Conservation (phyloP, 768 basidiomycete genomes). For the Lentinus tigrinus region DNA sequence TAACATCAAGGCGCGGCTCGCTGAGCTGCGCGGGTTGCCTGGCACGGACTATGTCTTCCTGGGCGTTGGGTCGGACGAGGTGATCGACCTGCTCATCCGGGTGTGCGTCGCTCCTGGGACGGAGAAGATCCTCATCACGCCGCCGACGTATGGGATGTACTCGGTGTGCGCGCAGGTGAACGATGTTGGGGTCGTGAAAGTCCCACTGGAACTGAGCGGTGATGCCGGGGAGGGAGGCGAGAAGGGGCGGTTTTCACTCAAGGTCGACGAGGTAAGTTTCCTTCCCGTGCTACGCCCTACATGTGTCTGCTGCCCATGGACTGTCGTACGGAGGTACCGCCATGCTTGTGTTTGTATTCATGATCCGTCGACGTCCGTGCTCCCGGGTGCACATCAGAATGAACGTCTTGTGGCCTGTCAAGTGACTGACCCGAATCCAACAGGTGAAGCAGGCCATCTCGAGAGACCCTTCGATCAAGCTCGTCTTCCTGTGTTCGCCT, state of each 20-base stretch:
- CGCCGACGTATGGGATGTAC: conserved; percentile 99
- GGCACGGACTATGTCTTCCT: conserved; percentile 71
- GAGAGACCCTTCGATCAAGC: conserved; percentile 76
- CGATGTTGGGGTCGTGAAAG: conserved; percentile 80
- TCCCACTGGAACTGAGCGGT: conserved; percentile 63
- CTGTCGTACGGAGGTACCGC: too few species aligned
- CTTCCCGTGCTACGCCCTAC: neutral
- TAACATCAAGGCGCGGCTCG: conserved; percentile 74
- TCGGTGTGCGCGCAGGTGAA: conserved; percentile 92
- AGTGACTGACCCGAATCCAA: neutral
- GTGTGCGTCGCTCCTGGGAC: conserved; percentile 76
- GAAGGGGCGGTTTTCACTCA: conserved; percentile 68
- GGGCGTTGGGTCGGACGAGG: conserved; percentile 96
- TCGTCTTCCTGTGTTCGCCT: conserved; percentile 94
- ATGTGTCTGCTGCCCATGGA: too few species aligned
- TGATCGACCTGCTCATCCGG: conserved; percentile 91
- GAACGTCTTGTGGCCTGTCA: too few species aligned
- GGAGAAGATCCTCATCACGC: conserved; percentile 86
- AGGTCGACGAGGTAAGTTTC: conserved; percentile 65
- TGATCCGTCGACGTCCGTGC: too few species aligned
- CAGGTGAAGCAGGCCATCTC: conserved; percentile 75
- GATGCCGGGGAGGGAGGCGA: conserved; percentile 71
- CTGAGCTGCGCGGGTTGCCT: conserved; percentile 67
- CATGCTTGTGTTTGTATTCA: neutral
- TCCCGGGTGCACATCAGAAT: too few species aligned